Percentiles rank a stretch among this genome's conserved stretches.
phyloP scores from a whole-genome alignment of 2,329 filamentous ascomycete species.

The Fusarium palustre region DNA sequence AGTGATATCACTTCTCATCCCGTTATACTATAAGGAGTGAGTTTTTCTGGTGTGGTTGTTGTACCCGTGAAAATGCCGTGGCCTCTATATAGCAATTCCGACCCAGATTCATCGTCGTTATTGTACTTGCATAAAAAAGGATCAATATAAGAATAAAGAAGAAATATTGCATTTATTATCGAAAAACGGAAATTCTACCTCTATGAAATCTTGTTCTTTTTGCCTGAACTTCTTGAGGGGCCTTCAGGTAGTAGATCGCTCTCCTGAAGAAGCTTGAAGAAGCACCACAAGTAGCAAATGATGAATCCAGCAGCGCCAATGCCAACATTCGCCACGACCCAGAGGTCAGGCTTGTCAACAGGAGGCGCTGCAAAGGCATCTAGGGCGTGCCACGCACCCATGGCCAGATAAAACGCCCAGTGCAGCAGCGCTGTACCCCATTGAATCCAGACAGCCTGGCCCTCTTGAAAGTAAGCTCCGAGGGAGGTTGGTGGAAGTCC shows the following conservation, averaged over 20 bases:
- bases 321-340: conserved; percentile 91
- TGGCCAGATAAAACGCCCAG: conserved; percentile 77
- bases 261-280: conserved; percentile 73
- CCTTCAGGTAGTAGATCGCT: conserved; percentile 63
- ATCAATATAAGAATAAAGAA: not conserved
- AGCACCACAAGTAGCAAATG: conserved; percentile 91
- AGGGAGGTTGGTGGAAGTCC: conserved; percentile 84
- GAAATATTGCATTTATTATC: conserved; percentile 1
- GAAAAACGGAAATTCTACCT: not conserved
- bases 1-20: not conserved
- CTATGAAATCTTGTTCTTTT: conserved; percentile 48
- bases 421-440: conserved; percentile 78
- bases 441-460: conserved; percentile 49
- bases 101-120: not conserved
- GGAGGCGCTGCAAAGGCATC: conserved; percentile 78
- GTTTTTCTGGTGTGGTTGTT: not conserved
- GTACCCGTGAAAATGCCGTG: not conserved
- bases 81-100: not conserved
- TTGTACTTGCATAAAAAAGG: not conserved
- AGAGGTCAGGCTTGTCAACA: conserved; percentile 85
- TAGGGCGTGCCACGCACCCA: conserved; percentile 83
- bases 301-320: conserved; percentile 87
- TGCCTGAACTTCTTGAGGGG: conserved; percentile 48
- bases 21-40: not conserved
- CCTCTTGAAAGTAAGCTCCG: conserved; percentile 72